Base-by-base conservation (phyloP, 2,329 filamentous ascomycete species). In the Aureobasidium pullulans region DNA sequence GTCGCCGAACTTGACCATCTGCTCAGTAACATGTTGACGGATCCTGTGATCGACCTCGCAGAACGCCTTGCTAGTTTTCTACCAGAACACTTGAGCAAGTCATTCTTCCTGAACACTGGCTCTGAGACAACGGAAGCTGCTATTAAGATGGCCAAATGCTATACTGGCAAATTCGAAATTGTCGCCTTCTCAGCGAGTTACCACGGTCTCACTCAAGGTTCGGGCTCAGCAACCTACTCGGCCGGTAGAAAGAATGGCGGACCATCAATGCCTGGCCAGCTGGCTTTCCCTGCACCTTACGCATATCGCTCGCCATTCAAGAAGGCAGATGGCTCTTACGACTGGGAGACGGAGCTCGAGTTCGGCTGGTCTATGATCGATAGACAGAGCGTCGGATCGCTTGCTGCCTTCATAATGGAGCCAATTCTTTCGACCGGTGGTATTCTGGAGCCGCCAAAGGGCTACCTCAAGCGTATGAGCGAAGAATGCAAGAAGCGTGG, bases 111-210 rank as follows among this genome's bases (percentile, higher is more conserved):
- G 9, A 81, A 74, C 53, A 85, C 82, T 0, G 82, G 82, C 1
- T 77, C 75, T 2, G 82, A 85, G 66, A 63, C 61, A 39, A 76
- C 71, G 61, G 84, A 88, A 63, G 83, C 82, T 3, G 84, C 84
- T 2, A 84, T 87, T 60, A 82, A 83, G 60, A 76, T 87, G 64
- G 84, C 84, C 3, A 87, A 87, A 64, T 71, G 76, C 9, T 84
- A 79, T 65, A 87, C 84, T 0, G 82, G 83, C 1, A 86, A 84
- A 54, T 87, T 83, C 64, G 83, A 87, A 67, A 78, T 88, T 53
- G 81, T 87, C 5, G 84, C 76, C 0, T 73, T 87, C 56, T 77
- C 76, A 0, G 79, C 79, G 0, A 82, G 79, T 36, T 87, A 79
- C 74, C 84, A 88, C 69, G 84, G 84, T 15, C 74, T 87, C 60